These are phyloP conservation scores for Lodderomyces parapsilosis DNA, from an alignment of 1,139 yeast genomes.

Conservation along the genomic window DNA sequence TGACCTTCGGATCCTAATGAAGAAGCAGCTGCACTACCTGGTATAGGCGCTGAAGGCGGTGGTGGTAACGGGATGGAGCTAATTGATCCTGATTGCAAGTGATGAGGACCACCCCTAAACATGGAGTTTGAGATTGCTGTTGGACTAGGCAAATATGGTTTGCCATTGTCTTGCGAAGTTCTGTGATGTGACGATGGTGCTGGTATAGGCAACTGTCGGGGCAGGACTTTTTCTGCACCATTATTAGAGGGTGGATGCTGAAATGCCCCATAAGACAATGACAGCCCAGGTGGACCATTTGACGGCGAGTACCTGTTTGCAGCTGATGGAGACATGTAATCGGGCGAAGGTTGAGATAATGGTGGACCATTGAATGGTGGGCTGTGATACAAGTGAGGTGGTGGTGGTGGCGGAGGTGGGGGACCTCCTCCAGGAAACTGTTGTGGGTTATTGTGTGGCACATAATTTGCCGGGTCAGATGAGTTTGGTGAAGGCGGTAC, in stretches of 20 bases:
- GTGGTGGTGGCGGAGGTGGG: constrained; percentile 5
- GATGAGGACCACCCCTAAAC: not conserved
- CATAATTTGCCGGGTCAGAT: constrained; percentile 4
- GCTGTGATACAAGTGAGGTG: not conserved
- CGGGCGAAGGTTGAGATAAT: not conserved
- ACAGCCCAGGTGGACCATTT: not conserved
- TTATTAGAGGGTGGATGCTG: not conserved
- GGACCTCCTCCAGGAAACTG: not conserved
- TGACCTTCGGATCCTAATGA: constrained; percentile 1
- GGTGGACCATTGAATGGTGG: constrained; percentile 1
- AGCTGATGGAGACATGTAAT: not conserved
- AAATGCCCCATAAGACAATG: not conserved
- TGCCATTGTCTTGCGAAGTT: constrained; percentile 3
- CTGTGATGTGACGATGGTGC: constrained; percentile 6
- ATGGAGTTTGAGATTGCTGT: not conserved
- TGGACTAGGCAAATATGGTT: constrained; percentile 7
- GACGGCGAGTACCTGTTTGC: not conserved
- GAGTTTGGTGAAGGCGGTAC: constrained; percentile 5
- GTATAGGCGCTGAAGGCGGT: constrained; percentile 10
- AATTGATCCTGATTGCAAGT: constrained; percentile 3
- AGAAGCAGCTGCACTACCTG: constrained; percentile 3
- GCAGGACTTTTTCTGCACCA: constrained; percentile 1
- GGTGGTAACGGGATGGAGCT: constrained; percentile 10
- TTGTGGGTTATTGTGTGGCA: not conserved
- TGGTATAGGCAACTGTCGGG: constrained; percentile 9